These are phyloP conservation scores for Metschnikowia bowlesiae DNA, from an alignment of 805 yeast genomes.

Conservation along the genomic window DNA sequence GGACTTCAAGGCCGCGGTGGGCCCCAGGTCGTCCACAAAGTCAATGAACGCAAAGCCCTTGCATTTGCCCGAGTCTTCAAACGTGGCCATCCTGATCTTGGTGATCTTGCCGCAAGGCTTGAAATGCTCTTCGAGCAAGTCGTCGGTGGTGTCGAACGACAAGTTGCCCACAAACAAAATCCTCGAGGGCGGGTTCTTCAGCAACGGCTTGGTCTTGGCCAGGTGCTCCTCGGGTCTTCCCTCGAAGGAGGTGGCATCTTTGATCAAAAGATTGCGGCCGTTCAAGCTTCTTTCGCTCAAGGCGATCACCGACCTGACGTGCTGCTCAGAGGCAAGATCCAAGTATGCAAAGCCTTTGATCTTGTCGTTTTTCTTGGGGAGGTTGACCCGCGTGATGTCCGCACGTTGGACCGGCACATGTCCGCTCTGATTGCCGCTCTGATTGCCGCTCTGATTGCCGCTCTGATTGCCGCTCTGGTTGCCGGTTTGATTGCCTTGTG, in stretches of 20 bases:
- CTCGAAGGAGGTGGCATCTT: slow-evolving; percentile 72
- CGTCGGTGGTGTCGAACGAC: slow-evolving; percentile 87
- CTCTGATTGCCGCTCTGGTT: slow-evolving; percentile 24
- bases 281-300: slow-evolving; percentile 70
- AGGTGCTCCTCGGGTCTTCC: slow-evolving; percentile 72
- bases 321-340: slow-evolving; percentile 62
- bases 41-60: slow-evolving; percentile 95
- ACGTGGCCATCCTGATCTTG: slow-evolving; percentile 93
- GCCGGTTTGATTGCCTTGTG: slow-evolving; percentile 29
- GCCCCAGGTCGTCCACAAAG: slow-evolving; percentile 73
- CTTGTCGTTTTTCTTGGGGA: slow-evolving; percentile 71
- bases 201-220: slow-evolving; percentile 36
- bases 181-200: slow-evolving; percentile 83
- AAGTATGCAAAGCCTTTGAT: slow-evolving; percentile 88
- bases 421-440: slow-evolving; percentile 20
- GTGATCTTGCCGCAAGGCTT: slow-evolving; percentile 86
- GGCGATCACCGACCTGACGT: slow-evolving; percentile 57
- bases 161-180: slow-evolving; percentile 90
- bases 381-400: slow-evolving; percentile 69
- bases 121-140: slow-evolving; percentile 72
- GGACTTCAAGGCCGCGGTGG: slow-evolving; percentile 77
- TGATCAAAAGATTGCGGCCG: slow-evolving; percentile 83
- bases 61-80: slow-evolving; percentile 93
- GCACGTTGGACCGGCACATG: slow-evolving; percentile 40
- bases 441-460: slow-evolving; percentile 24